Conservation (phyloP, 495 filamentous ascomycete species). For the Annulohypoxylon maeteangense region DNA sequence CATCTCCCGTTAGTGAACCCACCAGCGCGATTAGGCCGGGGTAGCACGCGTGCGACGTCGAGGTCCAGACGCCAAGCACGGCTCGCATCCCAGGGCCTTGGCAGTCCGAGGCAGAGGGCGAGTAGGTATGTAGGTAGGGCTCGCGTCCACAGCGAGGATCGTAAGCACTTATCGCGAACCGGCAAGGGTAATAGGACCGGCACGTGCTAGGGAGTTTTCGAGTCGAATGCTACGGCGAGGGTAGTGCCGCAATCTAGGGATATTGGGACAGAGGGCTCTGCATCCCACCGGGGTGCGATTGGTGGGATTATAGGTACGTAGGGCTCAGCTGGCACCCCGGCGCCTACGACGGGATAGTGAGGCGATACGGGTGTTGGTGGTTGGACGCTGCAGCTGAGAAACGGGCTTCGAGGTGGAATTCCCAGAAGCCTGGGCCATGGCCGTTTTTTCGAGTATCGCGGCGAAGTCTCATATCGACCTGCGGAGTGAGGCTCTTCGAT, state of each 20-base stretch:
- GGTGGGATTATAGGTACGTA: conserved; percentile 18
- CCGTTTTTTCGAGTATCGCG: background rate
- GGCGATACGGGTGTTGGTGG: background rate
- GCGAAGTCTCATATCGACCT: conserved; percentile 18
- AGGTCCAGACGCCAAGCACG: conserved; percentile 36
- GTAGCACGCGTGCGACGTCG: conserved; percentile 25
- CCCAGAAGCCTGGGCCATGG: conserved; percentile 24
- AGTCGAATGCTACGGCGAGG: background rate
- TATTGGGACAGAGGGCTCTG: conserved; percentile 4
- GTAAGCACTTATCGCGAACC: conserved; percentile 23
- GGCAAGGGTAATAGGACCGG: conserved; percentile 6
- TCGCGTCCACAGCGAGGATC: conserved; percentile 12
- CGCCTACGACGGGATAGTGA: conserved; percentile 8
- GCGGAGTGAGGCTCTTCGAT: background rate
- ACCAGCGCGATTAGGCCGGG: conserved; percentile 12
- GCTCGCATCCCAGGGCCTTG: conserved; percentile 31
- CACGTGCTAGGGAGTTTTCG: conserved; percentile 12
- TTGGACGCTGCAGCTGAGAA: conserved; percentile 28
- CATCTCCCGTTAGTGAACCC: conserved; percentile 16
- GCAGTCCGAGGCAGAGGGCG: conserved; percentile 11
- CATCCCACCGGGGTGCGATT: conserved; percentile 3
- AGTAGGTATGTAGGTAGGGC: conserved; percentile 16
- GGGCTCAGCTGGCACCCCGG: background rate
- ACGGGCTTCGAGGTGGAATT: conserved; percentile 7
- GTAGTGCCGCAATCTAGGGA: conserved; percentile 7